Conservation (phyloP, 257 asterid species). For the Lantana camara region DNA sequence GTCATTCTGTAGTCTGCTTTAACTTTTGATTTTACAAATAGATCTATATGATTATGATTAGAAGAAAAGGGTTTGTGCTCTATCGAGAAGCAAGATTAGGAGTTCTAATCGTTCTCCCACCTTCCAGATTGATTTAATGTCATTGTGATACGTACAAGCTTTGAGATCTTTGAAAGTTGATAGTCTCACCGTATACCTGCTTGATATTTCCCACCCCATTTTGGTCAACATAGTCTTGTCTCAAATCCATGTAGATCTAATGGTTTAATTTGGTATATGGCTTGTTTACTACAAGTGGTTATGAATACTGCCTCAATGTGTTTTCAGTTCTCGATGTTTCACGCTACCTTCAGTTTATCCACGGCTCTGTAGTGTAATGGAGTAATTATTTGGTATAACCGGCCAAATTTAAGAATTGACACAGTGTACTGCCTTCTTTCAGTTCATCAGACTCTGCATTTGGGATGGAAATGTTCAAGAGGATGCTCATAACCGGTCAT, state of each 20-base stretch:
- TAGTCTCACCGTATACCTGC: not conserved
- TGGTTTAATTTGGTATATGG: not conserved
- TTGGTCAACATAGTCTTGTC: not conserved
- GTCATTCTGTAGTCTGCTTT: not conserved
- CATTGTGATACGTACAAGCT: not conserved
- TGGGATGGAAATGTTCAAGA: conserved; percentile 94
- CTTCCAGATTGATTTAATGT: not conserved
- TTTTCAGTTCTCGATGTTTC: too few relatives aligned
- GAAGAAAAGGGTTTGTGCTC: not conserved
- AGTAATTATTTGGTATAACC: not conserved
- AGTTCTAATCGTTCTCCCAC: not conserved
- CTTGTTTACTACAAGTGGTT: not conserved
- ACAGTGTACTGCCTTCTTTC: conserved; percentile 59
- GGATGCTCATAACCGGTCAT: conserved; percentile 98
- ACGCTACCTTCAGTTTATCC: too few relatives aligned
- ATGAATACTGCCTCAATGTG: too few relatives aligned
- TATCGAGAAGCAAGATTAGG: conserved; percentile 7
- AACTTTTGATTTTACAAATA: not conserved
- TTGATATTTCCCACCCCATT: not conserved
- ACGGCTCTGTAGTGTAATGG: too few relatives aligned
- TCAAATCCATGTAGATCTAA: not conserved
- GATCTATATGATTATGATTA: not conserved
- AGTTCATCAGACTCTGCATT: conserved; percentile 98
- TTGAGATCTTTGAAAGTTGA: not conserved
- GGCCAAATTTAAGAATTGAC: conserved; percentile 16